phyloP scores from a whole-genome alignment of 139 green algal species.

The Chlamydomonas incerta region DNA sequence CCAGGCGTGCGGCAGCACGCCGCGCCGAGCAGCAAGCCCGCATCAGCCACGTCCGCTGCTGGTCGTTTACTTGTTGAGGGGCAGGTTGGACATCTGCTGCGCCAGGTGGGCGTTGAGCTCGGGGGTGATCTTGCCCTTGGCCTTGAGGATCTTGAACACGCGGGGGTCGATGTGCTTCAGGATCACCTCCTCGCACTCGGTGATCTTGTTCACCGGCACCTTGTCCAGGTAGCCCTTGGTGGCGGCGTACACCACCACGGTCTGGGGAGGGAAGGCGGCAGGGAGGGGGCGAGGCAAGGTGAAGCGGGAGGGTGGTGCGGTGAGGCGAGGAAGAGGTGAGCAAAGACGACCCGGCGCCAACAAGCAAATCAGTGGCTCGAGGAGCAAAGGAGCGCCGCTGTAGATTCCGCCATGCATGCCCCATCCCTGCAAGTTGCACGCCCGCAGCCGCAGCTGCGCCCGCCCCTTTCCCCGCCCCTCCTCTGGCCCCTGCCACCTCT shows the following conservation, averaged over 20 bases:
- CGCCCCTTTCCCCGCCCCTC: too few relatives aligned
- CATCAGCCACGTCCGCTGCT: too few relatives aligned
- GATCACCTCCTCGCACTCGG: slow-evolving; percentile 58
- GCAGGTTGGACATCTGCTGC: slow-evolving; percentile 53
- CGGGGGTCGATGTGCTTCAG: slow-evolving; percentile 68
- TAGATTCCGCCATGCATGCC: too few relatives aligned
- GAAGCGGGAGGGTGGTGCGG: neutral
- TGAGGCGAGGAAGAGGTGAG: neutral
- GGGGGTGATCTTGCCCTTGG: slow-evolving; percentile 71
- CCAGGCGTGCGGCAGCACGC: too few relatives aligned
- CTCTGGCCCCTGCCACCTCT: too few relatives aligned
- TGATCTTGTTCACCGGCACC: slow-evolving; percentile 55
- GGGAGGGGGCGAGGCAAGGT: neutral
- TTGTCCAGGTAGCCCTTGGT: slow-evolving; percentile 92
- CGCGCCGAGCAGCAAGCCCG: too few relatives aligned
- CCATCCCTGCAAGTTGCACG: too few relatives aligned
- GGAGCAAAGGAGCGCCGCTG: too few relatives aligned
- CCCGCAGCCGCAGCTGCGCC: too few relatives aligned
- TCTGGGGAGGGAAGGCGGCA: too few relatives aligned
- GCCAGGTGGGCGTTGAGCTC: slow-evolving; percentile 67
- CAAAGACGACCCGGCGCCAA: too few relatives aligned
- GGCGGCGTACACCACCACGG: slow-evolving; percentile 77
- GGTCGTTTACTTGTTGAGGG: slow-evolving; percentile 41
- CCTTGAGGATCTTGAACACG: slow-evolving; percentile 67
- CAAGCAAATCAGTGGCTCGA: too few relatives aligned